A percentile compares a stretch with the other conserved stretches of the same genome.
Evolutionary conservation across 2,329 filamentous ascomycete species (phyloP).

Genomic region (Knufia petricola): DNA sequence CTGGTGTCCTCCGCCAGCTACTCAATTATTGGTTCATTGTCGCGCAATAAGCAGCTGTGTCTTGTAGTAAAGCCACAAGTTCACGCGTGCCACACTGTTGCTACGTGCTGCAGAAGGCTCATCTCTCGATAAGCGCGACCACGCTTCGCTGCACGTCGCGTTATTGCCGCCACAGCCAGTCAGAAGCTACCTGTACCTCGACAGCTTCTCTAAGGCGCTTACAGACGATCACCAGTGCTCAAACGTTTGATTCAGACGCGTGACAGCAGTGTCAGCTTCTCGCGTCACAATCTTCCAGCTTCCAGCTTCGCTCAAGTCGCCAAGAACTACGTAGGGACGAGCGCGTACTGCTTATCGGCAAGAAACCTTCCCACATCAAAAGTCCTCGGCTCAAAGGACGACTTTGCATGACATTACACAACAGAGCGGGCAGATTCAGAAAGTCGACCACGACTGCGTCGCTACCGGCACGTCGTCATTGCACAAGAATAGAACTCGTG

Average conservation of each 20-base stretch:
- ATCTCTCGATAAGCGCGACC: background rate
- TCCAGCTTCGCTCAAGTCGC: background rate
- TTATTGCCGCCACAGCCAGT: background rate
- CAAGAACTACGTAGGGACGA: background rate
- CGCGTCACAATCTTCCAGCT: background rate
- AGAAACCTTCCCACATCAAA: background rate
- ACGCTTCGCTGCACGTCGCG: background rate
- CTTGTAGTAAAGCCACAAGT: background rate
- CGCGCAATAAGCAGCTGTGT: background rate
- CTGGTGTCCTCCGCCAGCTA: constrained; percentile 3
- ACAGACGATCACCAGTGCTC: background rate
- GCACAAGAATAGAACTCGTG: constrained; percentile 20
- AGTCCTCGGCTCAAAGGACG: background rate
- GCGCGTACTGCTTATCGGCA: background rate
- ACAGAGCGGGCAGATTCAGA: constrained; percentile 3
- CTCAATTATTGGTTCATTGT: constrained; percentile 7
- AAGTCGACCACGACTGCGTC: background rate
- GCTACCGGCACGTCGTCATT: constrained; percentile 5
- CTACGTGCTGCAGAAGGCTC: background rate
- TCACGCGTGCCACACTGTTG: background rate
- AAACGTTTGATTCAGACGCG: background rate
- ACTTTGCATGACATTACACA: background rate
- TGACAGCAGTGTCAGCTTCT: background rate
- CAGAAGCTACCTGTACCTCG: background rate
- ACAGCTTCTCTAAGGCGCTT: background rate